Evolutionary conservation across 768 basidiomycete species (phyloP).

Genomic region (Sporobolomyces phaffii): DNA sequence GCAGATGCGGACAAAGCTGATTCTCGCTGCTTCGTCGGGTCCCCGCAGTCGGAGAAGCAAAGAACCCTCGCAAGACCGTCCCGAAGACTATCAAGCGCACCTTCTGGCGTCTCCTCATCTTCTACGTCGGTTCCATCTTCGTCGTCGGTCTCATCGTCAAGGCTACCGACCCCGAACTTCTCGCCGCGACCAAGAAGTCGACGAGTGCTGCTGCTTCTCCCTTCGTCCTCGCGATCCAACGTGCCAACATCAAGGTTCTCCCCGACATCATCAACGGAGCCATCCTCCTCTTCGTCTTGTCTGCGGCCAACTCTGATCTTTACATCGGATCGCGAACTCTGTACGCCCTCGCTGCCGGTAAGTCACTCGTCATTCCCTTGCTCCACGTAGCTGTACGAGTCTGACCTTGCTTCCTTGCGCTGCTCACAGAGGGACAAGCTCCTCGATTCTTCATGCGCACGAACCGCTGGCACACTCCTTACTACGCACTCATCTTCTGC

Average conservation of each 20-base stretch:
- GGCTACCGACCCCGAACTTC: slow-evolving; percentile 63
- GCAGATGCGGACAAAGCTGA: not conserved
- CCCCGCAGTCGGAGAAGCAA: slow-evolving; percentile 28
- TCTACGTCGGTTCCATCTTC: slow-evolving; percentile 51
- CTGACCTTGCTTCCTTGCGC: no score
- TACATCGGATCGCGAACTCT: slow-evolving; percentile 48
- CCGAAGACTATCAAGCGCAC: slow-evolving; percentile 61
- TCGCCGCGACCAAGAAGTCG: slow-evolving; percentile 15
- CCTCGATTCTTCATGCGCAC: slow-evolving; percentile 47
- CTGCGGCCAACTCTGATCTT: slow-evolving; percentile 23
- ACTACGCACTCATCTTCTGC: slow-evolving; percentile 43
- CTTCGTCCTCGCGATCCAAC: slow-evolving; percentile 49
- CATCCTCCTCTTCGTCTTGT: slow-evolving; percentile 44
- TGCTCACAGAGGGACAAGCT: slow-evolving; percentile 45
- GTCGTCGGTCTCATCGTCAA: slow-evolving; percentile 59
- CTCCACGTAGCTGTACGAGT: no score
- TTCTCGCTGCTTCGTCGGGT: no score
- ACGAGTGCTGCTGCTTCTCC: slow-evolving; percentile 43
- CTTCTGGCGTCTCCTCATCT: slow-evolving; percentile 70
- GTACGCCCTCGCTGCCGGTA: slow-evolving; percentile 47
- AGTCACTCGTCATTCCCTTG: no score
- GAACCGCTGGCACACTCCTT: slow-evolving; percentile 44
- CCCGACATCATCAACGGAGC: slow-evolving; percentile 48
- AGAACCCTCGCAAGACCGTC: slow-evolving; percentile 44
- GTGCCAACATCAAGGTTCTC: slow-evolving; percentile 46